Evolutionary conservation across 2,329 filamentous ascomycete genomes (phyloP).

Genomic region (Lecanoromycetidae sp.): DNA sequence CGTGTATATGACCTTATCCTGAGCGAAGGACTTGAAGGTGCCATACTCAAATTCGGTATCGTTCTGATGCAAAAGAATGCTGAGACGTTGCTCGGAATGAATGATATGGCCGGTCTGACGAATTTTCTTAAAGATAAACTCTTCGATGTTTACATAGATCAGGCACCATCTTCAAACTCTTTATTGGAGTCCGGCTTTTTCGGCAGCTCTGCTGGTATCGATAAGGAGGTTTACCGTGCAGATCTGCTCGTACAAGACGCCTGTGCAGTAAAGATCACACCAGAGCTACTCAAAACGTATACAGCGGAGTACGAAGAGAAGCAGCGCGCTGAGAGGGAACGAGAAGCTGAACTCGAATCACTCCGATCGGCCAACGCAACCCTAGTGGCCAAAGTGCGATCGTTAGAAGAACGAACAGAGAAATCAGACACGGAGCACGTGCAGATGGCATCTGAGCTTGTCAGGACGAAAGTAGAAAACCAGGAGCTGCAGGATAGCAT

Average conservation of each 20-base stretch:
- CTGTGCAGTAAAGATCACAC: slow-evolving; percentile 72
- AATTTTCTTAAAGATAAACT: slow-evolving; percentile 85
- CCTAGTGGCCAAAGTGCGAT: slow-evolving; percentile 64
- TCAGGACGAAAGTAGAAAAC: slow-evolving; percentile 86
- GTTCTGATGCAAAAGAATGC: slow-evolving; percentile 95
- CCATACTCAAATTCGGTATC: slow-evolving; percentile 87
- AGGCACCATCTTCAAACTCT: slow-evolving; percentile 79
- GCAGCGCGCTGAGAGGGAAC: slow-evolving; percentile 65
- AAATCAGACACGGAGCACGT: slow-evolving; percentile 84
- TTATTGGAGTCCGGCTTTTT: slow-evolving; percentile 96
- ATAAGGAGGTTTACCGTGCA: slow-evolving; percentile 92
- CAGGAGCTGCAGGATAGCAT: slow-evolving; percentile 81
- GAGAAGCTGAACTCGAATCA: slow-evolving; percentile 66
- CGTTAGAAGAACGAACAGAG: slow-evolving; percentile 77
- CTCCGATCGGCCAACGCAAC: slow-evolving; percentile 55
- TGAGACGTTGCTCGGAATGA: slow-evolving; percentile 62
- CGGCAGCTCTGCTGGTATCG: slow-evolving; percentile 68
- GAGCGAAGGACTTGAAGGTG: slow-evolving; percentile 74
- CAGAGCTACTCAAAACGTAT: slow-evolving; percentile 70
- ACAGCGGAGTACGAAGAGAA: slow-evolving; percentile 86
- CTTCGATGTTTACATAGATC: slow-evolving; percentile 96
- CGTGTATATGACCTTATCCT: slow-evolving; percentile 94
- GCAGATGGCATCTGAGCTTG: slow-evolving; percentile 76
- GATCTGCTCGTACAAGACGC: slow-evolving; percentile 90
- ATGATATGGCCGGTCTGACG: slow-evolving; percentile 81